Base-by-base conservation (phyloP, 225 moss, liverwort and hornwort genomes). In the Rhytidiadelphus loreus region DNA sequence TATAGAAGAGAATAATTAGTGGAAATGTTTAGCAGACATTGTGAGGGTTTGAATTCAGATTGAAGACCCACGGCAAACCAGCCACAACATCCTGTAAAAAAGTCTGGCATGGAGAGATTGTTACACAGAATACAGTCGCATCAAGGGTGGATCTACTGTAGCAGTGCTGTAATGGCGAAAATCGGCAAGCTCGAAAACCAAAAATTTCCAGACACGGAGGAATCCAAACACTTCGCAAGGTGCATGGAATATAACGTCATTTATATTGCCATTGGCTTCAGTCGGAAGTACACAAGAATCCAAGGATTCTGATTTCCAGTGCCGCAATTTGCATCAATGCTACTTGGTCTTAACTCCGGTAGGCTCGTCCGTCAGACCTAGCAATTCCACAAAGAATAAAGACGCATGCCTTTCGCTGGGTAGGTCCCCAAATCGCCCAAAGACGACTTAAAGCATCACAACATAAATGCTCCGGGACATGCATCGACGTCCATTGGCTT, bases 261-360 rank as follows among this genome's bases (percentile, higher is more conserved):
- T 69, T 8, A 44, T 13, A 18, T 18, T 17, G 7, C 21, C n/a
- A 43, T 8, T 82, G 50, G 44, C 48, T 18, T 57, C 61, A 15
- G 56, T 37, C 50, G 64, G 53, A 50, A 48, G 65, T 25, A 55
- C 25, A 28, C 12, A 56, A 28, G 76, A n/a, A 46, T 61, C 68
- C 24, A 12, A 13, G 8, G 24, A 61, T 82, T 71, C 30, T 35
- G 29, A n/a, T 70, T 15, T 24, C 52, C 24, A 77, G 24, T 83
- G 88, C 90, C 90, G 79, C 90, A 86, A 83, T 92, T 30, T 68
- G 79, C 86, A 88, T 90, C 84, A 90, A 90, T 88, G 84, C 75
- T 23, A 44, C 85, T 60, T 29, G 43, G 46, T 65, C 73, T 33
- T 83, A 26, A 9, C 16, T 37, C 64, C 26, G 50, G 37, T 82